Percentiles rank a stretch among this genome's conserved stretches.
phyloP scores from a whole-genome alignment of 1,139 yeast genomes.

The Candida pseudoviswanathii region DNA sequence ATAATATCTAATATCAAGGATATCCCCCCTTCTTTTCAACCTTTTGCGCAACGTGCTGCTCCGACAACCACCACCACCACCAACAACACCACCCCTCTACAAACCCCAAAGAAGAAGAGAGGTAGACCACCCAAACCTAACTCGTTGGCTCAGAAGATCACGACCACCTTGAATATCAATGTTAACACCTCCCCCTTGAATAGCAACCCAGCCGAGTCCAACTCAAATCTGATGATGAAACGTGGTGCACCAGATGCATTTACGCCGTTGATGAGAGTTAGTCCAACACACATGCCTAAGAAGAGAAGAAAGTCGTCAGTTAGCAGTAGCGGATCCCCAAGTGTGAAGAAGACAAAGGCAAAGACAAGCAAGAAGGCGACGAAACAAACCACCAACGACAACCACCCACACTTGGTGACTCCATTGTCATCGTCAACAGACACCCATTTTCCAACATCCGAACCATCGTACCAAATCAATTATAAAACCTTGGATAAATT shows the following conservation, averaged over 20 bases:
- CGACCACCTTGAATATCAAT: conserved; percentile 46
- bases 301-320: conserved; percentile 18
- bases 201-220: conserved; percentile 37
- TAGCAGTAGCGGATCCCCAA: conserved; percentile 13
- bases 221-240: conserved; percentile 42
- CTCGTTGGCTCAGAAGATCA: conserved; percentile 41
- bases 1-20: conserved; percentile 4
- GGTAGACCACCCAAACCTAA: conserved; percentile 53
- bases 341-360: conserved; percentile 15
- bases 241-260: conserved; percentile 50
- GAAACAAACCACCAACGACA: conserved; percentile 7
- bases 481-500: conserved; percentile 41
- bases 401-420: conserved; percentile 19
- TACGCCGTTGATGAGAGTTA: conserved; percentile 51
- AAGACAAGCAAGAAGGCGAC: neutral
- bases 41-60: neutral
- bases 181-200: conserved; percentile 40
- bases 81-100: conserved; percentile 7
- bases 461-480: conserved; percentile 29
- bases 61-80: neutral
- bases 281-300: conserved; percentile 26
- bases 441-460: conserved; percentile 16
- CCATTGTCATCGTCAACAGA: conserved; percentile 23
- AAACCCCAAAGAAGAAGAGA: conserved; percentile 41
- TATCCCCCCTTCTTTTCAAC: conserved; percentile 1